Evolutionary conservation across 176 grass and related monocot species (phyloP).

Genomic region (Zoysia japonica): DNA sequence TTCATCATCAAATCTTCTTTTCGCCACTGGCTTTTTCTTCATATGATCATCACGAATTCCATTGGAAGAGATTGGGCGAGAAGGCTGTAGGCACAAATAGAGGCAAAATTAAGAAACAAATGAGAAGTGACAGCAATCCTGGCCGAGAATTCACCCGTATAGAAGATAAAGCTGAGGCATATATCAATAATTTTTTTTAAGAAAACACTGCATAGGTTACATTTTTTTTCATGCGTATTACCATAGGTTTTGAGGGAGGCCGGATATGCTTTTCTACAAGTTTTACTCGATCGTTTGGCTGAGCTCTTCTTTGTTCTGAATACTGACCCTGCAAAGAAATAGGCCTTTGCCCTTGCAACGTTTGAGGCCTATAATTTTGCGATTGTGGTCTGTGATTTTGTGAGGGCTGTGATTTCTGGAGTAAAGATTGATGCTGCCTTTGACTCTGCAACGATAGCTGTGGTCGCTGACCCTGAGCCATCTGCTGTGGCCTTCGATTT

Average conservation of each 20-base stretch:
- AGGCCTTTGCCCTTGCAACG: conserved; percentile 40
- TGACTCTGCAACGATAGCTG: conserved; percentile 10
- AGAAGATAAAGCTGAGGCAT: neutral
- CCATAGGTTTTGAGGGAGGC: conserved; percentile 55
- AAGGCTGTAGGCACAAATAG: conserved; percentile 41
- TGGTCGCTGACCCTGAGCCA: conserved; percentile 23
- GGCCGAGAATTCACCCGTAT: neutral
- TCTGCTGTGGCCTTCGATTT: conserved; percentile 19
- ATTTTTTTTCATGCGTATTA: conserved; percentile 29
- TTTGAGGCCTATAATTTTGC: conserved; percentile 41
- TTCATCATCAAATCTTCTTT: conserved; percentile 68
- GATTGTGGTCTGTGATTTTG: conserved; percentile 35
- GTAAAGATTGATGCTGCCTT: conserved; percentile 42
- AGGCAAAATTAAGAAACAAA: neutral
- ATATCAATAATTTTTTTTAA: neutral
- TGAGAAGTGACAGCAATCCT: neutral
- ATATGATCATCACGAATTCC: conserved; percentile 48
- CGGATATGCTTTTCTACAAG: conserved; percentile 44
- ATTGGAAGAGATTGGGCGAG: conserved; percentile 45
- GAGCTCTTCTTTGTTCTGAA: conserved; percentile 53
- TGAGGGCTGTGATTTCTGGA: conserved; percentile 37
- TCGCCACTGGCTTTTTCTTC: conserved; percentile 50
- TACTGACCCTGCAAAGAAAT: conserved; percentile 54
- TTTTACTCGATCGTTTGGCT: conserved; percentile 51
- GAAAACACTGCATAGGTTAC: neutral